Evolutionary conservation across 169 alveolate species (phyloP).

Genomic region (Eimeria necatrix): DNA sequence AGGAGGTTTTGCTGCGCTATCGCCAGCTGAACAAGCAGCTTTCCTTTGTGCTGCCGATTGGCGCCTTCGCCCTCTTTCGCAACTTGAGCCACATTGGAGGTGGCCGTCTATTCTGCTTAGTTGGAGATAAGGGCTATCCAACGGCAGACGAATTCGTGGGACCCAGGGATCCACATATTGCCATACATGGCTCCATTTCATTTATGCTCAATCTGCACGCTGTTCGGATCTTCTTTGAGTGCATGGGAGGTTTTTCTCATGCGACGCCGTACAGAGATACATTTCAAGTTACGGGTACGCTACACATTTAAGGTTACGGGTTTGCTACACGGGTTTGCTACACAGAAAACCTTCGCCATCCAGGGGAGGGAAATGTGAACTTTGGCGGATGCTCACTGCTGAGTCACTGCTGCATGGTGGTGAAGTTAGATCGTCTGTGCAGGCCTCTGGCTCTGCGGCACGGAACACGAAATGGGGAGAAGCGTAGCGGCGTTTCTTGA

Average conservation of each 20-base stretch:
- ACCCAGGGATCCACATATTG: conserved; percentile 90
- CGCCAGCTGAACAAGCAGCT: conserved; percentile 83
- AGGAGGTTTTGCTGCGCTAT: conserved; percentile 84
- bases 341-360: too few species aligned
- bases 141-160: conserved; percentile 89
- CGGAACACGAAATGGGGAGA: conserved; percentile 59
- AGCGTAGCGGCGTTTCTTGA: conserved; percentile 74
- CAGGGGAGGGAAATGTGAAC: too few species aligned
- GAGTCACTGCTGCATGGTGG: neutral
- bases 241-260: conserved; percentile 88
- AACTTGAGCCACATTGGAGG: conserved; percentile 84
- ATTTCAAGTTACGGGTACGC: conserved; percentile 87
- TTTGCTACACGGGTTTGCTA: too few species aligned
- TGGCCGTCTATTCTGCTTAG: conserved; percentile 86
- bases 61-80: conserved; percentile 88
- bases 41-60: conserved; percentile 89
- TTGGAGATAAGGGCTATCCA: conserved; percentile 92
- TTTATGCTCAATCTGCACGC: conserved; percentile 92
- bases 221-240: conserved; percentile 86
- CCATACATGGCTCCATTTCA: conserved; percentile 91
- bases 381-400: neutral
- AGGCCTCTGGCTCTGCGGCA: conserved; percentile 79
- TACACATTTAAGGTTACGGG: too few species aligned
- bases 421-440: neutral
- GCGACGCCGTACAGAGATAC: conserved; percentile 90